phyloP scores from a whole-genome alignment of 805 yeast species.

The Scheffersomyces ergatensis region DNA sequence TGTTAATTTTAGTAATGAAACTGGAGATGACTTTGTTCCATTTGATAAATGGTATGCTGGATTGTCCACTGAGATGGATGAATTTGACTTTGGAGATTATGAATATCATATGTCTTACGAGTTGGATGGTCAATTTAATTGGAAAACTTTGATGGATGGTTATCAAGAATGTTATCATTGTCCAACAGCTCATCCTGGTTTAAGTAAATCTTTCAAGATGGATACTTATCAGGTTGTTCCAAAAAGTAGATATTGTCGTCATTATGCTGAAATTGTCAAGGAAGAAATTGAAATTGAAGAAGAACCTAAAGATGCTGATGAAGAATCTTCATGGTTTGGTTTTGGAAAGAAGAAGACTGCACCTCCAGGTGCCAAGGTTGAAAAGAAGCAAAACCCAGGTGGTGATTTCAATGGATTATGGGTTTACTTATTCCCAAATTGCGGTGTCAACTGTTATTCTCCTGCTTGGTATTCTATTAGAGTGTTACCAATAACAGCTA shows the following conservation, averaged over 20 bases:
- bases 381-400: constrained; percentile 49
- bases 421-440: constrained; percentile 60
- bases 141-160: constrained; percentile 69
- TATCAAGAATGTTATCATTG: constrained; percentile 69
- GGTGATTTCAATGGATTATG: constrained; percentile 63
- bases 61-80: constrained; percentile 49
- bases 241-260: constrained; percentile 57
- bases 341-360: constrained; percentile 30
- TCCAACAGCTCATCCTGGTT: constrained; percentile 66
- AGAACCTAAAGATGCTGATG: constrained; percentile 29
- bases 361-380: constrained; percentile 10
- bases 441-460: constrained; percentile 62
- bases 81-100: constrained; percentile 58
- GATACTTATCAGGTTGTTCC: constrained; percentile 66
- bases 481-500: constrained; percentile 53
- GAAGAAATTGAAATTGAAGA: constrained; percentile 25
- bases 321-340: constrained; percentile 50
- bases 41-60: constrained; percentile 55
- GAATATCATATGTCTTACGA: constrained; percentile 66
- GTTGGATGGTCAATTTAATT: constrained; percentile 60
- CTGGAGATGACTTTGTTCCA: constrained; percentile 45
- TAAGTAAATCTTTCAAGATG: constrained; percentile 56
- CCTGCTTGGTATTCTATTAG: constrained; percentile 67
- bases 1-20: constrained; percentile 48
- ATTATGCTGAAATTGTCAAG: constrained; percentile 52